These are phyloP conservation scores for Phytophthora chlamydospora DNA, from an alignment of 352 stramenopile genomes.

Conservation along the genomic window DNA sequence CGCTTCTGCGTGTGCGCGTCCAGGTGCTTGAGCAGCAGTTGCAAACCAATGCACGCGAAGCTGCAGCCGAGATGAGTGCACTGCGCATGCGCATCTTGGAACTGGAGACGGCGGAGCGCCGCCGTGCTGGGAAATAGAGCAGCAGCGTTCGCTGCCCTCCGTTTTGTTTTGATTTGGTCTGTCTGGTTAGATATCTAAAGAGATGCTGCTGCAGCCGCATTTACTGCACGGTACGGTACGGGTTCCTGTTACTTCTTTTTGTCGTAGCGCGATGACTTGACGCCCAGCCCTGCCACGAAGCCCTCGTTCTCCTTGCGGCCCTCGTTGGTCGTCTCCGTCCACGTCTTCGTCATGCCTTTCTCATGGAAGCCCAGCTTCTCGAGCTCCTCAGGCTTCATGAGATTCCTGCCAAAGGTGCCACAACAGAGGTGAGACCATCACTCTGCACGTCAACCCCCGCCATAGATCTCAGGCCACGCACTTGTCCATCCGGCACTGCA, in stretches of 20 bases:
- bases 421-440: slow-evolving; percentile 15
- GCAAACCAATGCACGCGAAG: slow-evolving; percentile 59
- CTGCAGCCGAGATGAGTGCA: slow-evolving; percentile 59
- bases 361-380: slow-evolving; percentile 85
- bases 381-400: slow-evolving; percentile 88
- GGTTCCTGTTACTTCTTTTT: slow-evolving; percentile 27
- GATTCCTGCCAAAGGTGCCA: slow-evolving; percentile 43
- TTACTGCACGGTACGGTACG: background rate
- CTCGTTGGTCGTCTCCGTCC: slow-evolving; percentile 55
- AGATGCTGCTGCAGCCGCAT: slow-evolving; percentile 6
- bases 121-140: slow-evolving; percentile 29
- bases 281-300: slow-evolving; percentile 79
- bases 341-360: slow-evolving; percentile 76
- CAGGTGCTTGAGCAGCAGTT: slow-evolving; percentile 76
- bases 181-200: slow-evolving; percentile 24
- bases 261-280: slow-evolving; percentile 79
- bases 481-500: slow-evolving; percentile 92
- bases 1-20: slow-evolving; percentile 54
- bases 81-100: slow-evolving; percentile 74
- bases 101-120: slow-evolving; percentile 44
- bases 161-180: slow-evolving; percentile 27
- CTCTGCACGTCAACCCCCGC: slow-evolving; percentile 4
- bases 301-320: slow-evolving; percentile 85
- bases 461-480: slow-evolving; percentile 41
- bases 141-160: background rate